A percentile compares a stretch with the other conserved stretches of the same genome.
These are phyloP conservation scores for Lentinula raphanica DNA, from an alignment of 768 basidiomycete genomes.

Conservation along the genomic window DNA sequence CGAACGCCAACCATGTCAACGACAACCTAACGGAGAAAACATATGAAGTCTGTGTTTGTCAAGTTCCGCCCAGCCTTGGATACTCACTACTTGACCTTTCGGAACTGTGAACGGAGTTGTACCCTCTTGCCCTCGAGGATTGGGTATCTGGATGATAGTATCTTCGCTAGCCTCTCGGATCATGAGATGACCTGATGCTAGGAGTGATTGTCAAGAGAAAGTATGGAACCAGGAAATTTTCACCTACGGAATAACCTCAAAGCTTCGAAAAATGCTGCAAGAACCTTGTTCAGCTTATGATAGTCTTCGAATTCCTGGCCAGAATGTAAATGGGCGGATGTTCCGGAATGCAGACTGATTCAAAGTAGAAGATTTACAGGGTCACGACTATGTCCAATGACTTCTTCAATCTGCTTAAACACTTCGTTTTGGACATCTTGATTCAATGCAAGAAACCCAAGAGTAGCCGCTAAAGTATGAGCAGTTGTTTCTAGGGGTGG, in stretches of 20 bases:
- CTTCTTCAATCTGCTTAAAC: conserved; percentile 36
- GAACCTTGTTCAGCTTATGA: conserved; percentile 34
- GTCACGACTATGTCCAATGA: conserved; percentile 30
- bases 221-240: not conserved
- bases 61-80: no score
- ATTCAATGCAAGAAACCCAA: conserved; percentile 41
- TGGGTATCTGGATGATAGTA: conserved; percentile 35
- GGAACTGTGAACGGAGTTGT: conserved; percentile 28
- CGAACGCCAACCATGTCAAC: conserved; percentile 47
- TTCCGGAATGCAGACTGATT: not conserved
- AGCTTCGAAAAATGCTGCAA: conserved; percentile 39
- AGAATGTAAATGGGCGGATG: conserved; percentile 9
- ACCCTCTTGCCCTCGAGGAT: conserved; percentile 35
- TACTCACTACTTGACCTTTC: conserved; percentile 34
- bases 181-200: conserved; percentile 36
- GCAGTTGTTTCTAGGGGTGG: conserved; percentile 41
- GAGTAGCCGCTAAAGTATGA: conserved; percentile 39
- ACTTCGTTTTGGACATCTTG: conserved; percentile 45
- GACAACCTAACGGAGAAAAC: conserved; percentile 22
- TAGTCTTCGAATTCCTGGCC: conserved; percentile 33
- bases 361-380: conserved; percentile 15
- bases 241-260: conserved; percentile 41
- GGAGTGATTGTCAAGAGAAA: not conserved
- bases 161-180: conserved; percentile 40
- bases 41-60: no score